A percentile compares a stretch with the other conserved stretches of the same genome.
Evolutionary conservation across 169 alveolate genomes (phyloP).

Genomic region (Cyclospora cayetanensis): DNA sequence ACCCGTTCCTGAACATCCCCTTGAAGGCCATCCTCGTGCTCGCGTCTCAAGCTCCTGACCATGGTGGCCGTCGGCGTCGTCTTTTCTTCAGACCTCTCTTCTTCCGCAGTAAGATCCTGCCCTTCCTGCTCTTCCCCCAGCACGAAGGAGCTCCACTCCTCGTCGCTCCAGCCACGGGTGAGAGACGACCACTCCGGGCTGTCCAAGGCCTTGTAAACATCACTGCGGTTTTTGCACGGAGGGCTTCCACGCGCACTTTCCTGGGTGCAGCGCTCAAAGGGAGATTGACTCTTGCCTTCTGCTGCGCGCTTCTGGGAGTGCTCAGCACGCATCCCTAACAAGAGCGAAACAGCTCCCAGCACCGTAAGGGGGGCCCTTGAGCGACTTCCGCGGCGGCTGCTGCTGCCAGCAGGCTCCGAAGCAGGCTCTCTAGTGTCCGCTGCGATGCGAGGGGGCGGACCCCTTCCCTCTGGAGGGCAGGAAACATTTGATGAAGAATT

Average conservation of each 20-base stretch:
- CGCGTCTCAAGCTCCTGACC: neutral
- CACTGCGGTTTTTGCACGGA: no score
- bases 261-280: no score
- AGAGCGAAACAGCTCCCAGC: neutral
- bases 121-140: conserved; percentile 8
- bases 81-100: neutral
- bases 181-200: neutral
- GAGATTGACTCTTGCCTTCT: no score
- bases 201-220: no score
- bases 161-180: conserved; percentile 6
- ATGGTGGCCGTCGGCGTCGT: neutral
- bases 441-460: no score
- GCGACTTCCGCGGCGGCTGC: no score
- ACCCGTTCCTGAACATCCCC: neutral
- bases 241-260: no score
- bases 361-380: no score
- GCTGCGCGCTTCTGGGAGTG: neutral
- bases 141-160: conserved; percentile 44
- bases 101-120: neutral
- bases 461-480: no score
- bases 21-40: neutral
- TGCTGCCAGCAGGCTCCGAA: no score
- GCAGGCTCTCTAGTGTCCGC: no score
- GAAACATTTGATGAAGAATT: no score
- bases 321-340: neutral